Evolutionary conservation across 371 early-diverging fungal genomes (phyloP), one percentile per base, ranked within the genome.

Genomic region (Blastocladiella emersonii): DNA sequence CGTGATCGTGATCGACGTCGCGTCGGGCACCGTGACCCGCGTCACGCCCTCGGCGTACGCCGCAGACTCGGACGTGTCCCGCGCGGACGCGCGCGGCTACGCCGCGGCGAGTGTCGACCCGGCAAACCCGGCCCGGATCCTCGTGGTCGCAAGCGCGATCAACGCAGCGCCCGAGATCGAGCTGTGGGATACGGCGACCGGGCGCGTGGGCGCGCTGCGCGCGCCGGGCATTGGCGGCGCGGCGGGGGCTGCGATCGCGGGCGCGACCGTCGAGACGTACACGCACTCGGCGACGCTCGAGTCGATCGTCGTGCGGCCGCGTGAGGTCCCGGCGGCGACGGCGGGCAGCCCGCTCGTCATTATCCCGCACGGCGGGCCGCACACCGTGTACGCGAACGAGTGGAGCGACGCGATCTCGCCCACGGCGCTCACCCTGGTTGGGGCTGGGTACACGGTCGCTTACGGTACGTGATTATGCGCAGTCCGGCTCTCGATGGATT

Each of bases 301-400:
- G 32, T 27, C 53, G 21, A 51, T 51, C 30, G 53, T 51, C 4
- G 53, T 51, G 36, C 63, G 19, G 35, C 65, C 7, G 45, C 7
- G 19, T 8, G 23, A 27, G 7, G 30, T 25, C 23, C n/a, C n/a
- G n/a, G 43, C 59, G 4, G 35, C 8, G 17, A 36, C 17, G 37
- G 32, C 17, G 10, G 13, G 39, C 8, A 4, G 19, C 8, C 81
- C 81, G 12, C 56, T 79, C 63, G 68, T 85, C 5, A 72, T 82
- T 36, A 67, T 74, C 61, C 86, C 86, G 2, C 86, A 86, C 63
- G 87, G 87, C 21, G 87, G 87, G 1, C 85, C 85, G 30, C 86
- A 86, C 63, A 64, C 74, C 3, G 70, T 74, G 32, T 81, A 71
- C 48, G 66, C 79, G 6, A 72, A 76, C 21, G 83, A 73, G 36